A percentile compares a stretch with the other conserved stretches of the same genome.
These are phyloP conservation scores for Globisporangium rhizosaccharum DNA, from an alignment of 352 stramenopile species.

Conservation along the genomic window DNA sequence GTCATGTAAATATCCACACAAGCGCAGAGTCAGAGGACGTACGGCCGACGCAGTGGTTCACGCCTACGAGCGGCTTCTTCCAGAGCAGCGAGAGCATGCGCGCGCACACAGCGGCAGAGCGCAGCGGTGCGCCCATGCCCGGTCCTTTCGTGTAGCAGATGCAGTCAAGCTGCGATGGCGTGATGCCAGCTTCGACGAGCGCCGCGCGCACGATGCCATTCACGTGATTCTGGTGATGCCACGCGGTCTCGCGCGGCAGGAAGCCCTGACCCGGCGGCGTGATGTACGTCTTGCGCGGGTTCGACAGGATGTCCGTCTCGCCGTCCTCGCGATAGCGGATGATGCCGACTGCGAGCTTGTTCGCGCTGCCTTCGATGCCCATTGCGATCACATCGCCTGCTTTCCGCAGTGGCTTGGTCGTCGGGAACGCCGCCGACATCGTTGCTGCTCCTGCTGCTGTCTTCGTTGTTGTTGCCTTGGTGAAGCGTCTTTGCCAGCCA, in stretches of 20 bases:
- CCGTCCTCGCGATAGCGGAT: constrained; percentile 65
- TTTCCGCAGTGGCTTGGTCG: constrained; percentile 43
- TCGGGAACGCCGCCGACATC: constrained; percentile 15
- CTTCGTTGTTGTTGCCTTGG: background rate
- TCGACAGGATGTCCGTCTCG: constrained; percentile 94
- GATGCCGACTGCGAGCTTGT: constrained; percentile 95
- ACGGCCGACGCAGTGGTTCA: constrained; percentile 99
- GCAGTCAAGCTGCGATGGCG: constrained; percentile 82
- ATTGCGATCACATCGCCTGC: constrained; percentile 88
- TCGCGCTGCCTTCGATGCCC: constrained; percentile 98
- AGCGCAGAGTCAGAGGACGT: constrained; percentile 16
- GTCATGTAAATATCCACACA: background rate
- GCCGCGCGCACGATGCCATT: constrained; percentile 92
- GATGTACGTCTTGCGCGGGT: constrained; percentile 99
- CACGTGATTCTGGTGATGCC: constrained; percentile 98
- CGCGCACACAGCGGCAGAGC: constrained; percentile 93
- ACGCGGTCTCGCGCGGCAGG: constrained; percentile 96
- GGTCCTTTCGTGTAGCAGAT: constrained; percentile 96
- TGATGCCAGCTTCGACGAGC: constrained; percentile 89
- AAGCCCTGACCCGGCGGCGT: constrained; percentile 97
- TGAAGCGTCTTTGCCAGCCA: background rate
- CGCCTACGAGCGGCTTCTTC: constrained; percentile 93
- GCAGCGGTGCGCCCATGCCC: constrained; percentile 98
- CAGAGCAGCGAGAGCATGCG: constrained; percentile 93
- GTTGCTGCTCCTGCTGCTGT: background rate